Evolutionary conservation across 1,284 basidiomycete genomes (phyloP).

Genomic region (Ustilago trichophora): DNA sequence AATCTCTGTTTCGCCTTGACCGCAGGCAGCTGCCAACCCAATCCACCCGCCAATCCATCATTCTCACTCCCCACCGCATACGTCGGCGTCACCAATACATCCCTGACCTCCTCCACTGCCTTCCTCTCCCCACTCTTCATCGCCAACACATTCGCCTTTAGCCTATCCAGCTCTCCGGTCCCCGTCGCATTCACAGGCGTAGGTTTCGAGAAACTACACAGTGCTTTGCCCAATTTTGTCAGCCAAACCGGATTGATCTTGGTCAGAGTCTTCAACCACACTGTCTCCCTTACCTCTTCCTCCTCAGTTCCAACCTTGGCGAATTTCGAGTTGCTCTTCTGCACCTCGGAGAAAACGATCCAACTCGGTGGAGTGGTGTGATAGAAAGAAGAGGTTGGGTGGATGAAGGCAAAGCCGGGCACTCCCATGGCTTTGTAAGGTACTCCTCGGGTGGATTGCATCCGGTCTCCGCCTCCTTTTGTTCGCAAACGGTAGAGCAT

Average conservation of each 20-base stretch:
- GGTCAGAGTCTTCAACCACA: conserved; percentile 61
- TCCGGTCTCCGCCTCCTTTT: conserved; percentile 73
- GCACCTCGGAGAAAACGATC: conserved; percentile 79
- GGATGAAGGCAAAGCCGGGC: conserved; percentile 83
- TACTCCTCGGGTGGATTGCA: conserved; percentile 79
- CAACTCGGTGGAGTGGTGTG: conserved; percentile 82
- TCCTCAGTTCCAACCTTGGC: conserved; percentile 7
- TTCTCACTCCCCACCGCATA: conserved; percentile 59
- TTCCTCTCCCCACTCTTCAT: conserved; percentile 26
- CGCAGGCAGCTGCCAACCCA: conserved; percentile 62
- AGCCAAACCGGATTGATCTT: conserved; percentile 88
- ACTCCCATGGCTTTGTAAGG: conserved; percentile 86
- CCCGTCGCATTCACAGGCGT: conserved; percentile 19
- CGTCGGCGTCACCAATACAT: conserved; percentile 57
- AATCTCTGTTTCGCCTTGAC: conserved; percentile 58
- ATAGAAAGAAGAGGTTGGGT: conserved; percentile 84
- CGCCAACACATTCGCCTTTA: conserved; percentile 23
- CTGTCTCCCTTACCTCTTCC: conserved; percentile 16
- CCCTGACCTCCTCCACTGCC: conserved; percentile 14
- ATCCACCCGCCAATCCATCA: conserved; percentile 48
- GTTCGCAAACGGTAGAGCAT: conserved; percentile 32
- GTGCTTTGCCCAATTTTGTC: conserved; percentile 77
- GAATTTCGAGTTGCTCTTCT: conserved; percentile 64
- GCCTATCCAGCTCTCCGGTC: conserved; percentile 9
- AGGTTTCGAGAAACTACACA: conserved; percentile 90